phyloP scores from a whole-genome alignment of 805 yeast genomes.

The Wickerhamiella domercqiae region DNA sequence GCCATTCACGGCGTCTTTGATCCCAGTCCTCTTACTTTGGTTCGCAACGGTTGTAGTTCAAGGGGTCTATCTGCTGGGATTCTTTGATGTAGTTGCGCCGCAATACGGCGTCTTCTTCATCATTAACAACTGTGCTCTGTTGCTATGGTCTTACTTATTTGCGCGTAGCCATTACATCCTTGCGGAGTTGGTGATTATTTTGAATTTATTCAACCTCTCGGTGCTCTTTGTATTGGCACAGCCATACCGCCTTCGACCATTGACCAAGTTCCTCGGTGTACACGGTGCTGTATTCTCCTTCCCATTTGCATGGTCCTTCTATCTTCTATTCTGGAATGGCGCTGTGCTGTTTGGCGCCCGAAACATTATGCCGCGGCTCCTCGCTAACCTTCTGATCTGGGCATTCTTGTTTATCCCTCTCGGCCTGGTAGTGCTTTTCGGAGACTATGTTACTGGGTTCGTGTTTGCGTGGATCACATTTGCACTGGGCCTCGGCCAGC shows the following conservation, averaged over 20 bases:
- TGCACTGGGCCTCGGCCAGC: constrained; percentile 57
- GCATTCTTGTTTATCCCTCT: constrained; percentile 54
- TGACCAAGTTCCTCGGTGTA: constrained; percentile 38
- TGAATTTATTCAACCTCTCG: constrained; percentile 46
- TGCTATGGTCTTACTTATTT: constrained; percentile 51
- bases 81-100: constrained; percentile 16
- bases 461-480: constrained; percentile 41
- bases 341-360: constrained; percentile 56
- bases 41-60: constrained; percentile 37
- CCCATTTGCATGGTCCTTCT: constrained; percentile 62
- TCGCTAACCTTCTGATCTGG: constrained; percentile 69
- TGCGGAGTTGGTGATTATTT: constrained; percentile 40
- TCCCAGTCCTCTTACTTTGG: constrained; percentile 39
- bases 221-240: constrained; percentile 42
- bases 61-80: constrained; percentile 24
- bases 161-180: constrained; percentile 41
- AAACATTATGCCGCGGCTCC: constrained; percentile 40
- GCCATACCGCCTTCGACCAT: constrained; percentile 40
- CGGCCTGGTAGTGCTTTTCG: constrained; percentile 38
- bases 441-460: constrained; percentile 60
- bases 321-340: constrained; percentile 72
- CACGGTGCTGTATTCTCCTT: constrained; percentile 55
- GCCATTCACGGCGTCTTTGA: constrained; percentile 45
- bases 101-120: constrained; percentile 45
- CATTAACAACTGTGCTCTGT: constrained; percentile 42